Conservation (phyloP, 768 basidiomycete genomes). For the Mycena olivaceomarginata region DNA sequence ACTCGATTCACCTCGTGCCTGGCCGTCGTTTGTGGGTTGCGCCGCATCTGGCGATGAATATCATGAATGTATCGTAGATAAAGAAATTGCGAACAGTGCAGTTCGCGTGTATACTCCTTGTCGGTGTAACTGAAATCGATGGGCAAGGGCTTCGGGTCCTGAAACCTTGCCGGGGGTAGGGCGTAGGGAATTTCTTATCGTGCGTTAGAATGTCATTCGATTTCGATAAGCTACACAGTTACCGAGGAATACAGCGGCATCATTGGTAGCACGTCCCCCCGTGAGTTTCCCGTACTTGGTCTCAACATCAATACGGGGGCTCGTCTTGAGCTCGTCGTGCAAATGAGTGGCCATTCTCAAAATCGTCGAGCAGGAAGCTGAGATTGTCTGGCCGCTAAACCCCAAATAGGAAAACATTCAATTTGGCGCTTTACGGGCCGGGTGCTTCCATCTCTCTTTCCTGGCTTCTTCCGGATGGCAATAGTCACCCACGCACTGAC, state of each 20-base stretch:
- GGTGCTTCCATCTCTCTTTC: conserved; percentile 12
- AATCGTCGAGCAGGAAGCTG: background rate
- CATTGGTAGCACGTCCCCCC: conserved; percentile 78
- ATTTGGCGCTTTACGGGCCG: background rate
- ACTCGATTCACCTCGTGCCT: conserved; percentile 66
- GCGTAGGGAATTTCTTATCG: conserved; percentile 83
- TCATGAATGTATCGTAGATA: conserved; percentile 3
- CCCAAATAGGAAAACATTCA: conserved; percentile 20
- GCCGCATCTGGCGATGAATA: conserved; percentile 65
- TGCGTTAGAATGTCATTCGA: background rate
- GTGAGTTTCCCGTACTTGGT: conserved; percentile 75
- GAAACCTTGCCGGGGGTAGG: conserved; percentile 77
- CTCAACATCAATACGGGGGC: conserved; percentile 66
- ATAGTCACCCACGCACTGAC: no score
- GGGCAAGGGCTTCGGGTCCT: conserved; percentile 77
- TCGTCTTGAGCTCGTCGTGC: conserved; percentile 72
- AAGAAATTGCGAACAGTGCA: conserved; percentile 65
- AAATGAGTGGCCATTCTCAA: conserved; percentile 62
- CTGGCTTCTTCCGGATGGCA: conserved; percentile 7
- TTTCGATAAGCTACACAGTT: conserved; percentile 34
- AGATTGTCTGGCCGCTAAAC: conserved; percentile 6
- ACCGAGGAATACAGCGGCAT: conserved; percentile 81
- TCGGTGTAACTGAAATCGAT: conserved; percentile 71
- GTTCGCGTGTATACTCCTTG: conserved; percentile 78
- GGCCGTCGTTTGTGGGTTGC: conserved; percentile 81